Evolutionary conservation across 1,284 basidiomycete genomes (phyloP).

Genomic region (Sporisorium iseilematis-ciliati): DNA sequence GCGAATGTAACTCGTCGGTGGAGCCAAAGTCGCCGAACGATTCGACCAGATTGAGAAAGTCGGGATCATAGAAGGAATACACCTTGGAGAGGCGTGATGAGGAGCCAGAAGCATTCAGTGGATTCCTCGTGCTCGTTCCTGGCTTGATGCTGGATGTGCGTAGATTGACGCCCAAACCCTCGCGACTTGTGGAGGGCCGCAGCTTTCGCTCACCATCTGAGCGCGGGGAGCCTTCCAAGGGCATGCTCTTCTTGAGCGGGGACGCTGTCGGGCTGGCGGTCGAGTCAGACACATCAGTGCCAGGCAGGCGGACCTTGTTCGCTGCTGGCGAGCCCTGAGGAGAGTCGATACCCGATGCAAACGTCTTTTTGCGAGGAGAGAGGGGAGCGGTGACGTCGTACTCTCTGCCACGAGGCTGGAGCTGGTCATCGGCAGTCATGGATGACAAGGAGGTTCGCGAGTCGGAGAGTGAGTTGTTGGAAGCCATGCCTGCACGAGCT

Average conservation of each 20-base stretch:
- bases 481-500: conserved; percentile 1
- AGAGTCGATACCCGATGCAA: conserved; percentile 7
- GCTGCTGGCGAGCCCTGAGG: conserved; percentile 21
- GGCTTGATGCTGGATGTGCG: conserved; percentile 19
- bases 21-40: conserved; percentile 66
- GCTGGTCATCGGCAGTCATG: conserved; percentile 13
- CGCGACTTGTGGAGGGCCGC: conserved; percentile 24
- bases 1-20: conserved; percentile 38
- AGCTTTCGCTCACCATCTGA: conserved; percentile 11
- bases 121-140: conserved; percentile 16
- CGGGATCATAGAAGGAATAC: conserved; percentile 82
- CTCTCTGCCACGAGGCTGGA: conserved; percentile 8
- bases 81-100: conserved; percentile 69
- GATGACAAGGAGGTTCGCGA: conserved; percentile 32
- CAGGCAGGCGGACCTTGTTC: conserved; percentile 14
- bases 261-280: conserved; percentile 26
- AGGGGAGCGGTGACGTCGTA: conserved; percentile 34
- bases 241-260: conserved; percentile 23
- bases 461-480: conserved; percentile 19
- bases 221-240: conserved; percentile 17
- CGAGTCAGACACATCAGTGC: conserved; percentile 5
- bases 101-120: conserved; percentile 31
- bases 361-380: conserved; percentile 34
- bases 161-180: conserved; percentile 36
- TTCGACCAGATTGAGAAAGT: conserved; percentile 76